Evolutionary conservation across 2,329 filamentous ascomycete genomes (phyloP), one percentile per base, ranked within the genome.

Genomic region (Trichoderma polysporum): DNA sequence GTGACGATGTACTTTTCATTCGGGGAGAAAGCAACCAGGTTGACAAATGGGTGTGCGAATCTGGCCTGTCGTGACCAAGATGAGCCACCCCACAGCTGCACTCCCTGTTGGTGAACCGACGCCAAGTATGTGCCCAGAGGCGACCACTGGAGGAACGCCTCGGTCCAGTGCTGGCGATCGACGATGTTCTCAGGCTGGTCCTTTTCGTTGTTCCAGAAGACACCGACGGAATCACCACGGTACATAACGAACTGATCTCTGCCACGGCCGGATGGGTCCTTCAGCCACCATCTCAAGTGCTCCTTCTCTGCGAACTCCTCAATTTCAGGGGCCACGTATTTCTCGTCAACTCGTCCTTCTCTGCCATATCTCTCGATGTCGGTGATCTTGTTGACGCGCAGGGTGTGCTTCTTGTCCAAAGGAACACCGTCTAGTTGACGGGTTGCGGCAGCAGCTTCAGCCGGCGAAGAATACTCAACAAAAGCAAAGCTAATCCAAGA

Each of bases 121-220:
- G 94, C 94, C 70, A 99, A 87, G 80, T 88, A 99, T 65, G 94
- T 98, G 72, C 95, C 95, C 72, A 92, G 89, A 50, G 95, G 95
- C 66, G 95, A 98, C 95, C 95, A 99, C 82, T 97, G 93, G 59
- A 99, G 90, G 77, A 99, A 99, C 41, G 92, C 92, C 81, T 99
- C 95, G 68, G 95, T 99, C 95, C 95, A 99, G 85, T 96, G 92
- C 75, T 91, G 89, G 72, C 95, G 90, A 76, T 98, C 94, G 67
- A 99, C 92, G 41, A 97, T 87, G 70, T 87, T 88, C 79, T 99
- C 95, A 4, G 94, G 93, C 25, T 85, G 80, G 68, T 97, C 94
- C 80, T 91, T 94, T 82, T 97, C 95, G 84, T 96, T 97, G 84
- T 98, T 98, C 94, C 94, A 99, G 85, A 91, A 97, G 6, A 99